These are phyloP conservation scores for Triticum timopheevii DNA, from an alignment of 176 grass and related monocot species.

Conservation along the genomic window DNA sequence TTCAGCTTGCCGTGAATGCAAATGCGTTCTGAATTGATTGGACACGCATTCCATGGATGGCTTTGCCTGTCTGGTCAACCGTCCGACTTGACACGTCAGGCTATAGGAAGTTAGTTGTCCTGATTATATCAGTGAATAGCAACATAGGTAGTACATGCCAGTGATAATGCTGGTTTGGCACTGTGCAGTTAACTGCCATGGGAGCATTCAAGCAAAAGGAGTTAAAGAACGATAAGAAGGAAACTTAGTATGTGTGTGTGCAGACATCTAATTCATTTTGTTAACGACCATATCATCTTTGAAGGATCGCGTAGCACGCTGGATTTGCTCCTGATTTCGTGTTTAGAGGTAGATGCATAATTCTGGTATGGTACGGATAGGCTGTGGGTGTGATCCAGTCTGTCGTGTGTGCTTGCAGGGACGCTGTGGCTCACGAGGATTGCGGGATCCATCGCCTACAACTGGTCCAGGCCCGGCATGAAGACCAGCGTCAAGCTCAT, in stretches of 20 bases:
- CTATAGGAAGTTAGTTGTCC: not conserved
- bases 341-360: no score
- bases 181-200: not conserved
- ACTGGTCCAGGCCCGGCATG: no score
- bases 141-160: not conserved
- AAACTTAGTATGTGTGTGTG: not conserved
- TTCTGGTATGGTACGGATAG: no score
- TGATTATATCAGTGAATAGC: not conserved
- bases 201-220: not conserved
- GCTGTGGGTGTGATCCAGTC: no score
- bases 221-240: not conserved
- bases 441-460: no score
- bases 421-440: no score
- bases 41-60: not conserved
- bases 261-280: not conserved
- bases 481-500: no score
- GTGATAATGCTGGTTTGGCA: not conserved
- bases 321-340: conserved; percentile 83
- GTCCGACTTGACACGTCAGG: no score
- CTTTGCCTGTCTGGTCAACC: not conserved
- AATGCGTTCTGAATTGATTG: not conserved
- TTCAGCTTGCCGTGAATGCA: not conserved
- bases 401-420: no score
- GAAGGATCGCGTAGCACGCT: conserved; percentile 86
- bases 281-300: conserved; percentile 11